A percentile compares a stretch with the other conserved stretches of the same genome.
Conservation (phyloP, 495 filamentous ascomycete genomes). For the Trichoderma asperelloides region DNA sequence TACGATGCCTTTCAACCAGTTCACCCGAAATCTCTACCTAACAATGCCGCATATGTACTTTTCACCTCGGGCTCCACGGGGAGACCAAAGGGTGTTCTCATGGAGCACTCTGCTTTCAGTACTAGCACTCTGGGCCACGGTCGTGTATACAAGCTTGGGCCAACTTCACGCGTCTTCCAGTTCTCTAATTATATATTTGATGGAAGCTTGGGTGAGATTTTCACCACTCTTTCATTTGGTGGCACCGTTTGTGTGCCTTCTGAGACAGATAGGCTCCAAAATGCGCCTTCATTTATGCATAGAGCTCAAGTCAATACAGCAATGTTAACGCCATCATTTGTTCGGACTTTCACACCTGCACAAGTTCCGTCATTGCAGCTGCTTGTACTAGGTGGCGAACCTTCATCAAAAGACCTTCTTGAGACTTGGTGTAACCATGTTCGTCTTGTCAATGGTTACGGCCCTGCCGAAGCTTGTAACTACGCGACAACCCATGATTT, state of each 20-base stretch:
- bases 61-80: constrained; percentile 48
- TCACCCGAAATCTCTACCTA: constrained; percentile 17
- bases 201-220: constrained; percentile 43
- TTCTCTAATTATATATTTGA: constrained; percentile 51
- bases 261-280: constrained; percentile 11
- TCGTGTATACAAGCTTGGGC: constrained; percentile 28
- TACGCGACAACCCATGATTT: constrained; percentile 27
- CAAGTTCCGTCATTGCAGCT: background rate
- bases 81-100: constrained; percentile 27
- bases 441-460: constrained; percentile 43
- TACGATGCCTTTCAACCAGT: background rate
- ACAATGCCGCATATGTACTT: constrained; percentile 14
- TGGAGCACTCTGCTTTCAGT: constrained; percentile 1
- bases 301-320: background rate
- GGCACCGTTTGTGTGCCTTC: constrained; percentile 10
- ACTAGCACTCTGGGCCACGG: constrained; percentile 7
- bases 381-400: background rate
- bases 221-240: constrained; percentile 37
- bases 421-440: constrained; percentile 3
- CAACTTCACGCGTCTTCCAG: constrained; percentile 37
- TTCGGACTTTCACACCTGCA: background rate
- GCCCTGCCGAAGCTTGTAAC: constrained; percentile 38
- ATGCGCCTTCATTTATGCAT: constrained; percentile 11
- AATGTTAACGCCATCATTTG: constrained; percentile 46
- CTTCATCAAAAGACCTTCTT: background rate